A percentile compares a stretch with the other conserved stretches of the same genome.
Conservation (phyloP, 805 yeast genomes). For the Pichia gijzeniarum region DNA sequence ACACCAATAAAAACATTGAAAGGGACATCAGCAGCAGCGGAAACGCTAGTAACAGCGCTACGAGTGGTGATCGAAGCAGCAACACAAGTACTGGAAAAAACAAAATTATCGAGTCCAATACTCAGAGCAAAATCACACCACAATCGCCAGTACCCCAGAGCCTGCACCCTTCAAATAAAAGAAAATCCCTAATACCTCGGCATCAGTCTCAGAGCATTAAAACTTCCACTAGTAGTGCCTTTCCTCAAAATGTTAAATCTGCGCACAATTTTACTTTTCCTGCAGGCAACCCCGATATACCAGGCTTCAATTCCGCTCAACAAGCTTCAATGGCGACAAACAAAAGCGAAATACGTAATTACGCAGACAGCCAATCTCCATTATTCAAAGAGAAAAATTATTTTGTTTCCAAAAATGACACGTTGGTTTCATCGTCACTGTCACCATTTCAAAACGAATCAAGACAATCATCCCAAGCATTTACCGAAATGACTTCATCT, state of each 20-base stretch:
- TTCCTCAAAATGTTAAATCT: neutral
- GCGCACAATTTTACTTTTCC: no score
- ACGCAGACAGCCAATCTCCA: neutral
- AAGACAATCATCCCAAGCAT: conserved; percentile 16
- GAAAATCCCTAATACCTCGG: conserved; percentile 1
- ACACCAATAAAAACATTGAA: no score
- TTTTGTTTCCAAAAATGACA: conserved; percentile 7
- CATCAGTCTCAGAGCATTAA: neutral
- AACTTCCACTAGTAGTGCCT: neutral
- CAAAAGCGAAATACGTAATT: neutral
- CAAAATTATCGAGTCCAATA: neutral
- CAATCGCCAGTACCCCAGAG: neutral
- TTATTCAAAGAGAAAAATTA: conserved; percentile 9
- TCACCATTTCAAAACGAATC: conserved; percentile 1
- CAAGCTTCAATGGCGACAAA: conserved; percentile 1
- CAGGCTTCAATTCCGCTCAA: neutral
- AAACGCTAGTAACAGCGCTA: no score
- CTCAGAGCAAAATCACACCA: neutral
- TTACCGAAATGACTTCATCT: conserved; percentile 7
- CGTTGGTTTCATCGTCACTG: conserved; percentile 3
- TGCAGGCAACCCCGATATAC: neutral
- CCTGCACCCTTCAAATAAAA: neutral
- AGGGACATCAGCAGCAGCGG: no score
- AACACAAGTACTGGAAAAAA: neutral
- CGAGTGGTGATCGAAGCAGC: no score